A percentile compares a stretch with the other conserved stretches of the same genome.
phyloP scores from a whole-genome alignment of 768 basidiomycete genomes.

The Trametes punicea region DNA sequence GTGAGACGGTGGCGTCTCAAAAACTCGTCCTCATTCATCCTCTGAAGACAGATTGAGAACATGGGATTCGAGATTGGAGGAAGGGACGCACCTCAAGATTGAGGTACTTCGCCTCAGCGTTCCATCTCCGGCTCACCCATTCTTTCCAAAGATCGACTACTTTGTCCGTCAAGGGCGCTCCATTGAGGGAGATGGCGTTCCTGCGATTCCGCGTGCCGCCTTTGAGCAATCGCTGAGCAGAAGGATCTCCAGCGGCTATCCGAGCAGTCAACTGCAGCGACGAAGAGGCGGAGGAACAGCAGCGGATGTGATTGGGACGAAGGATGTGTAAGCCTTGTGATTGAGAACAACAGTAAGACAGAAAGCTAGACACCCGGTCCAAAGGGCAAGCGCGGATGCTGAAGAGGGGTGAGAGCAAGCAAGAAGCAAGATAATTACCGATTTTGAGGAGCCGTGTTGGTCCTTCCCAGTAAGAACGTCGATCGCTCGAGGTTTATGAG shows the following conservation, averaged over 20 bases:
- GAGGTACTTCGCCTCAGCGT: constrained; percentile 63
- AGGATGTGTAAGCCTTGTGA: constrained; percentile 40
- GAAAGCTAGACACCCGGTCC: constrained; percentile 22
- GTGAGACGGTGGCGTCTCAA: constrained; percentile 67
- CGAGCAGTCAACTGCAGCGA: constrained; percentile 40
- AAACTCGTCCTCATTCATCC: constrained; percentile 73
- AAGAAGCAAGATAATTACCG: constrained; percentile 61
- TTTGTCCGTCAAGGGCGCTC: constrained; percentile 29
- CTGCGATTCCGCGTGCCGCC: constrained; percentile 53
- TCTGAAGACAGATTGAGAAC: constrained; percentile 39
- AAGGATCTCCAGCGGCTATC: constrained; percentile 39
- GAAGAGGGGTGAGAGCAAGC: constrained; percentile 24
- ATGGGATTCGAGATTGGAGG: background rate
- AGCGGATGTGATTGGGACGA: constrained; percentile 25
- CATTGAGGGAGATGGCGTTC: constrained; percentile 44
- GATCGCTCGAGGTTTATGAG: constrained; percentile 57
- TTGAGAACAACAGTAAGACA: constrained; percentile 30
- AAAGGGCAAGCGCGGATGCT: constrained; percentile 17
- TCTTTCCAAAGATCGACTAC: constrained; percentile 70
- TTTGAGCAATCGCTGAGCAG: constrained; percentile 1
- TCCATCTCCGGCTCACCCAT: constrained; percentile 71
- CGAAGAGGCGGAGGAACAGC: constrained; percentile 30
- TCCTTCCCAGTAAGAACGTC: constrained; percentile 47
- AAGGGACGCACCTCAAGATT: constrained; percentile 71
- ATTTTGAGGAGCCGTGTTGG: constrained; percentile 44